A percentile compares a stretch with the other conserved stretches of the same genome.
Evolutionary conservation across 1,139 yeast genomes (phyloP).

Genomic region (Taphrina deformans): DNA sequence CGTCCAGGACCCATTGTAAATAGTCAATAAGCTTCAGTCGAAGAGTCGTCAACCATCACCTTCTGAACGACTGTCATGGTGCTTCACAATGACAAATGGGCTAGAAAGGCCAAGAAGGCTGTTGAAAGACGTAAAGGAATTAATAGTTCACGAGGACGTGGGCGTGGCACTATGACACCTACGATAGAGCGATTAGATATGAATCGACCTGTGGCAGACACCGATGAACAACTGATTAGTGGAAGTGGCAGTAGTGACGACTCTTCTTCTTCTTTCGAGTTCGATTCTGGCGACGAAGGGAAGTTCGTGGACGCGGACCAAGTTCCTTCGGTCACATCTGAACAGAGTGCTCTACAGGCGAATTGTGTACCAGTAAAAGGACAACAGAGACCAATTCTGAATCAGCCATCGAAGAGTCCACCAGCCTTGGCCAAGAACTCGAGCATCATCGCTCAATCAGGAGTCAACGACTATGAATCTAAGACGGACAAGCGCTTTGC

Average conservation of each 20-base stretch:
- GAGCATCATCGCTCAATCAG: background rate
- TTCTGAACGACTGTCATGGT: conserved; percentile 4
- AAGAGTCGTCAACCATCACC: no score
- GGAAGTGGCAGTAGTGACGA: background rate
- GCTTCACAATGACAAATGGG: conserved; percentile 30
- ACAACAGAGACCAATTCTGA: background rate
- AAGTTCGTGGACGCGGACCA: background rate
- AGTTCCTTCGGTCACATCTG: background rate
- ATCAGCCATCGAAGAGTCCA: background rate
- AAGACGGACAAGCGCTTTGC: conserved; percentile 8
- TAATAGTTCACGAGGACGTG: background rate
- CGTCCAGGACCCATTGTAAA: no score
- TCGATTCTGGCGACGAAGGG: conserved; percentile 20
- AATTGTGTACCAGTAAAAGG: background rate
- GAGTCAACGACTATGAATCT: background rate
- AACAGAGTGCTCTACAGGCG: background rate
- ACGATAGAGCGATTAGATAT: background rate
- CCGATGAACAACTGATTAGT: background rate
- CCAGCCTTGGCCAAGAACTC: background rate
- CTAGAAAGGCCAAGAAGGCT: conserved; percentile 23
- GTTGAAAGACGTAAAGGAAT: conserved; percentile 9
- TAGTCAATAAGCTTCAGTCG: no score
- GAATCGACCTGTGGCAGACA: background rate
- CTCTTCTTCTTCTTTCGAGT: conserved; percentile 5
- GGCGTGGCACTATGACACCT: background rate